Base-by-base conservation (phyloP, 2,329 filamentous ascomycete species). In the Colletotrichum tamarilloi region DNA sequence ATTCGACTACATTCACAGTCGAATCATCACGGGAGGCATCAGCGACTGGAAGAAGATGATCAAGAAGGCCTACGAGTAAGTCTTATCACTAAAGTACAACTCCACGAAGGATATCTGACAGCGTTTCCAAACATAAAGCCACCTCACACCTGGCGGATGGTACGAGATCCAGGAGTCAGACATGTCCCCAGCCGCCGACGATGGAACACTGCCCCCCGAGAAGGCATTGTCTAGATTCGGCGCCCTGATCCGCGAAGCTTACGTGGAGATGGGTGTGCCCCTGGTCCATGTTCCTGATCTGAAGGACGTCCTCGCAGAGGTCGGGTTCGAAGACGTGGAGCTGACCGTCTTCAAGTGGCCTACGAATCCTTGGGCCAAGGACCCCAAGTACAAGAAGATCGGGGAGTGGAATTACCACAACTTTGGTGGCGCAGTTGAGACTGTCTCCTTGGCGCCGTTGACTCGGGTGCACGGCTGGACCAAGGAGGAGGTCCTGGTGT, bases 291-390 rank as follows among this genome's bases (percentile, higher is more conserved):
- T 76, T 6, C 49, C 57, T 30, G 3, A 16, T 2, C 38, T 59
- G 1, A 79, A 79, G 62, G 78, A 81, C 49, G 82, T 84, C 59
- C 82, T 90, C 76, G 69, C 81, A 60, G 78, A 81, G 8, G 86
- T 85, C 0, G 90, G 89, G 1, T 91, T 91, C 74, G 80, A 84
- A 62, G 84, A 90, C 67, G 85, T 91, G 0, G 79, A 79, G 0
- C 85, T 89, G 76, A 80, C 83, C 1, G 76, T 85, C 14, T 86
- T 82, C 75, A 87, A 85, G 77, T 85, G 87, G 80, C 88, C 88
- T 0, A 82, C 82, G 28, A 87, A 87, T 75, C 77, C 81, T 8
- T 90, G 88, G 88, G 84, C 88, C 0, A 85, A 85, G 58, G 85
- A 88, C 46, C 81, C 82, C 7, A 84, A 85, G 30, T 82, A 87